A percentile compares a stretch with the other conserved stretches of the same genome.
These are phyloP conservation scores for Debaryomyces sp. DNA, from an alignment of 1,139 yeast species.

Conservation along the genomic window DNA sequence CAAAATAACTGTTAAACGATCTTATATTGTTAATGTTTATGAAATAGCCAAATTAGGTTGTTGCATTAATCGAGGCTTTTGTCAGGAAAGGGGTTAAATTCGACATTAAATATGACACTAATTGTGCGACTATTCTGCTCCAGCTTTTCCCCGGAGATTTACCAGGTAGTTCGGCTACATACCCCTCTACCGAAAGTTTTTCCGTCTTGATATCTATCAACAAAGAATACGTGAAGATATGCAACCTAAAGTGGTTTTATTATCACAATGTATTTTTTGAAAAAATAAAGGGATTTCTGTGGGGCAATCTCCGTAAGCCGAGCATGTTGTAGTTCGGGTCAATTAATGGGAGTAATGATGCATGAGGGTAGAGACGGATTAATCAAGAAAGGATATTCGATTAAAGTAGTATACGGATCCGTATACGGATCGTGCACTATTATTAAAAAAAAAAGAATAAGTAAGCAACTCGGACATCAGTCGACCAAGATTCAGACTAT, in stretches of 20 bases:
- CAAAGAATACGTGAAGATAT: background rate
- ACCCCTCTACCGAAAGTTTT: background rate
- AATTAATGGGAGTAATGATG: background rate
- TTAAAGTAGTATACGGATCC: background rate
- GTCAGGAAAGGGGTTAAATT: background rate
- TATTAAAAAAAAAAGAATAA: background rate
- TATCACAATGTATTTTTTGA: background rate
- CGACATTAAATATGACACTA: background rate
- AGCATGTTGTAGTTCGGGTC: background rate
- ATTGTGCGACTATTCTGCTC: background rate
- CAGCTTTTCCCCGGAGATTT: background rate
- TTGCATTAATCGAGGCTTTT: background rate
- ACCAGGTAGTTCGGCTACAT: background rate
- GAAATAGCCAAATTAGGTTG: conserved; percentile 1
- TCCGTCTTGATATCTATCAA: background rate
- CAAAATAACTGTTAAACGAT: background rate
- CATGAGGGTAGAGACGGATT: background rate
- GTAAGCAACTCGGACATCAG: background rate
- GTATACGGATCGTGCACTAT: background rate
- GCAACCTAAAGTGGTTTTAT: background rate
- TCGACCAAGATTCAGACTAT: background rate
- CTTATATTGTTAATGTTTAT: conserved; percentile 1
- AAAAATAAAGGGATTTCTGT: background rate
- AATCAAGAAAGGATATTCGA: background rate
- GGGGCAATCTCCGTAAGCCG: background rate